These are phyloP conservation scores for Arthrobotrys pseudoclavata DNA, from an alignment of 2,329 filamentous ascomycete species.

Conservation along the genomic window DNA sequence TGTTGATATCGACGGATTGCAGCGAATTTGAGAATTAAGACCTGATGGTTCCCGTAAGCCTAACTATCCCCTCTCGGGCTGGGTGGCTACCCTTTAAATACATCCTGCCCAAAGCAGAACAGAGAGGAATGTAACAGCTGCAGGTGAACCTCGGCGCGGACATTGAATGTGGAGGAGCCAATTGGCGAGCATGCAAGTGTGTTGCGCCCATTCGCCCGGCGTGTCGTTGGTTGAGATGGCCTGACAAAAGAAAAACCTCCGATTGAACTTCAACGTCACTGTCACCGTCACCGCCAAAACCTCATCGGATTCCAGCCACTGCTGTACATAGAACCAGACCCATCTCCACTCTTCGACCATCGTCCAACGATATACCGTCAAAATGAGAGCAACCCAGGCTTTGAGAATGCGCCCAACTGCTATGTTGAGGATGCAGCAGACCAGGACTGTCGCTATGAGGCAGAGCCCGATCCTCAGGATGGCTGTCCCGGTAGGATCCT, in stretches of 20 bases:
- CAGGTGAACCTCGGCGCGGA: conserved; percentile 51
- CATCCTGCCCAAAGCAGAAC: conserved; percentile 17
- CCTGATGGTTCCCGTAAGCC: background rate
- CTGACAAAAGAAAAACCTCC: conserved; percentile 59
- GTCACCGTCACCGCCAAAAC: conserved; percentile 15
- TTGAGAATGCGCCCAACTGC: conserved; percentile 51
- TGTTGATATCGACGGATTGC: conserved; percentile 6
- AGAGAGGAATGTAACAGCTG: conserved; percentile 1
- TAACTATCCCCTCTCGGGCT: conserved; percentile 2
- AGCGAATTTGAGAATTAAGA: background rate
- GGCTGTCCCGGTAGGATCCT: conserved; percentile 44
- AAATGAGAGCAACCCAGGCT: conserved; percentile 48
- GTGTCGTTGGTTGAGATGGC: conserved; percentile 50
- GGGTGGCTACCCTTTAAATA: conserved; percentile 24
- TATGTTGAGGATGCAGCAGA: conserved; percentile 58
- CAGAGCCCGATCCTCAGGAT: conserved; percentile 59
- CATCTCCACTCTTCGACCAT: conserved; percentile 50
- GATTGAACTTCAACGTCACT: conserved; percentile 44
- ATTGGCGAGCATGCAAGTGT: conserved; percentile 33
- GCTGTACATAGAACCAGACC: conserved; percentile 33
- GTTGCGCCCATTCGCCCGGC: conserved; percentile 49
- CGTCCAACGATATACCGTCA: conserved; percentile 4
- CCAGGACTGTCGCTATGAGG: conserved; percentile 37
- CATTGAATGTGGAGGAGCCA: conserved; percentile 35
- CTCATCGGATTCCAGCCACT: conserved; percentile 24